These are phyloP conservation scores for Juncus inflexus DNA, from an alignment of 176 grass and related monocot species.

Conservation along the genomic window DNA sequence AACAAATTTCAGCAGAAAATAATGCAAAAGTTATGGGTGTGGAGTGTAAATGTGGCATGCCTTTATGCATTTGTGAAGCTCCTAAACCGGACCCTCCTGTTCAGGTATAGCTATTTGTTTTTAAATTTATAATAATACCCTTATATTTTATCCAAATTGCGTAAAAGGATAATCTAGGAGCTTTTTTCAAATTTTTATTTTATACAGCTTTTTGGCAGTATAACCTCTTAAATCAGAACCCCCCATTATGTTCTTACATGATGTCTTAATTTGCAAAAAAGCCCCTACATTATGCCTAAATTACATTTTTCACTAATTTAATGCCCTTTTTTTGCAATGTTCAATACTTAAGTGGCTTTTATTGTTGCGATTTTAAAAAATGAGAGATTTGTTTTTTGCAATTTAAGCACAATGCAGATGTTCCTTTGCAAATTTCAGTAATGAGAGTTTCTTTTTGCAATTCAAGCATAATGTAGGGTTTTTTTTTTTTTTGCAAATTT, in stretches of 20 bases:
- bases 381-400: no score
- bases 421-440: no score
- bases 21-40: constrained; percentile 16
- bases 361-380: no score
- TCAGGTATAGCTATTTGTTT: constrained; percentile 38
- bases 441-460: no score
- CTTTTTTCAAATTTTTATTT: background rate
- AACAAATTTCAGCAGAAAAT: constrained; percentile 22
- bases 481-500: constrained; percentile 20
- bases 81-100: constrained; percentile 60
- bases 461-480: no score
- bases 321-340: background rate
- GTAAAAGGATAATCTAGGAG: background rate
- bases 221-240: no score
- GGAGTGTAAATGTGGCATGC: constrained; percentile 97
- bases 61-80: constrained; percentile 93
- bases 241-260: no score
- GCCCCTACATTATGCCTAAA: no score
- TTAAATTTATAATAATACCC: background rate
- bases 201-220: no score
- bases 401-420: no score
- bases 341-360: no score
- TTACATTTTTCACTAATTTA: no score
- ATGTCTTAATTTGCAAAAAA: background rate
- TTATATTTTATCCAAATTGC: background rate